phyloP scores from a whole-genome alignment of 768 basidiomycete species.

The Leccinum boreale region DNA sequence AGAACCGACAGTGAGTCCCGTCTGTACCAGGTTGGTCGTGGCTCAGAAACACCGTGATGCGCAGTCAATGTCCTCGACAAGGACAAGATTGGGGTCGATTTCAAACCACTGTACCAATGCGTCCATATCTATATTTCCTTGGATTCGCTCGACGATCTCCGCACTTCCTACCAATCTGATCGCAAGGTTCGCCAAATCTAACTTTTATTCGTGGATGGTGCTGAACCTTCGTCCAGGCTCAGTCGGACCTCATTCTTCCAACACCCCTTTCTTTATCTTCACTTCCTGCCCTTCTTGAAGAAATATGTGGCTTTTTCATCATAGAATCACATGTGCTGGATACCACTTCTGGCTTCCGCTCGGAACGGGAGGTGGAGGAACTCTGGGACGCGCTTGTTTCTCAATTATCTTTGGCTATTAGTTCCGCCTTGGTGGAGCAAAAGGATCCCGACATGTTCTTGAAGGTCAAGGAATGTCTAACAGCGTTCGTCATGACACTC shows the following conservation, averaged over 20 bases:
- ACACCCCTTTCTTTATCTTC: slow-evolving; percentile 61
- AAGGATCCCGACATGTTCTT: slow-evolving; percentile 80
- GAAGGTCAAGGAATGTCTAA: slow-evolving; percentile 76
- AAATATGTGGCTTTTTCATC: slow-evolving; percentile 97
- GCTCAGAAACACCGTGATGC: slow-evolving; percentile 8
- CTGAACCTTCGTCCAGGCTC: slow-evolving; percentile 57
- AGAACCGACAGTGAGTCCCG: slow-evolving; percentile 82
- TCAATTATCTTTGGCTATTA: slow-evolving; percentile 70
- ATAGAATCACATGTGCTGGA: slow-evolving; percentile 90
- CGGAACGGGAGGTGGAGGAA: slow-evolving; percentile 86
- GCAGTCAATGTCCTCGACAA: slow-evolving; percentile 91
- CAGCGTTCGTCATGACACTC: slow-evolving; percentile 86
- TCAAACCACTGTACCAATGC: slow-evolving; percentile 93
- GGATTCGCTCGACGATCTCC: slow-evolving; percentile 86
- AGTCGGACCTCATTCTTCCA: slow-evolving; percentile 94
- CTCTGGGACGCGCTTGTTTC: slow-evolving; percentile 87
- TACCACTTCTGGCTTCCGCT: slow-evolving; percentile 88
- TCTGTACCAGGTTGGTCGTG: background rate
- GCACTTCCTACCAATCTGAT: slow-evolving; percentile 94
- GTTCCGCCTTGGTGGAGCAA: slow-evolving; percentile 67
- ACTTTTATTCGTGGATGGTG: background rate
- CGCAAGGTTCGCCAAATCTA: slow-evolving; percentile 58
- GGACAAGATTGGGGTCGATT: slow-evolving; percentile 84
- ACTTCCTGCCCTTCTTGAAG: slow-evolving; percentile 78
- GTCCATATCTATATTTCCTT: slow-evolving; percentile 95